Base-by-base conservation (phyloP, 1,139 yeast genomes). In the Blastobotrys aristatus region DNA sequence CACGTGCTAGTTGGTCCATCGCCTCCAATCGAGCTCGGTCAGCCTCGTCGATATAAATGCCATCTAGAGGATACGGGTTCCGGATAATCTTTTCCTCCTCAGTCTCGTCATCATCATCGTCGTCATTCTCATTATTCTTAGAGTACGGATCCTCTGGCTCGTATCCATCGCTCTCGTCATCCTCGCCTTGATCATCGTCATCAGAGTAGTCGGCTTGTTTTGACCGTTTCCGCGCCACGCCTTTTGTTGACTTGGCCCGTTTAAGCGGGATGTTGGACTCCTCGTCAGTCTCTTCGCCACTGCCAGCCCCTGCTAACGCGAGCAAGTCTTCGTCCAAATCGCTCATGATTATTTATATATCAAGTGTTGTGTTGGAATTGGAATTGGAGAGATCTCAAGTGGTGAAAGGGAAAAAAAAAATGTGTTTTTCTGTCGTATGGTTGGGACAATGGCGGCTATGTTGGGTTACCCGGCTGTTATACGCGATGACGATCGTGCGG, bases 1-100 rank as follows among this genome's bases (percentile, higher is more conserved):
- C 98, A 61, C 97, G 82, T 60, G 85, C 85, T 64, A 92, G 79
- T 72, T 94, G 98, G 51, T 92, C 95, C 81, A 92, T 76, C 1
- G 75, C 74, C 60, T 83, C 81, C 55, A 92, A 61, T 55, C 71
- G 63, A 4, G 71, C 80, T 51, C 88, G 75, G 66, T 94, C 99
- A 7, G 72, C 74, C 50, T 82, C 96, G 65, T 89, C 85, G 60
- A 81, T 85, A 70, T 82, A 92, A 61, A 88, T 88, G 14, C 96
- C 96, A 63, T 89, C 97, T 50, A 92, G 69, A 2, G 98, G 98
- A 64, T 90, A 92, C 6, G 97, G 98, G 56, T 84, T 76, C 46
- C 71, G 71, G 21, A 64, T 67, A 7, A 64, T 68, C 27, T 70
- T 77, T 1, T 67, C 74, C 2, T 67, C 74, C 3, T 66, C 75